Percentiles rank a stretch among this genome's conserved stretches.
phyloP scores from a whole-genome alignment of 192 early-diverging fungal species.

The Coemansia asiatica region DNA sequence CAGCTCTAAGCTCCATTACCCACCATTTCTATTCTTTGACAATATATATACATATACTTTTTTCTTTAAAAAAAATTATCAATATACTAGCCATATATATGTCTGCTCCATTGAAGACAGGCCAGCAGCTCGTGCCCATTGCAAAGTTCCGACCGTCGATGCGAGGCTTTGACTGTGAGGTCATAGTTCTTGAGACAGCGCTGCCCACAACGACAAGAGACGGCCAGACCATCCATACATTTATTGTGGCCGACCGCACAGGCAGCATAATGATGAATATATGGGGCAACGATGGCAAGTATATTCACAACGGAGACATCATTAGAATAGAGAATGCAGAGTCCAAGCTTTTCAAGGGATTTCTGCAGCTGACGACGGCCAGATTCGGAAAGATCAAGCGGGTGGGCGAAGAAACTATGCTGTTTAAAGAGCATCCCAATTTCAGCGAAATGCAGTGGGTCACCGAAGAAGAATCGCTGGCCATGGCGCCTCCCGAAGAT shows the following conservation, averaged over 20 bases:
- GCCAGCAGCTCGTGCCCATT: conserved; percentile 46
- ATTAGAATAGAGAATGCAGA: conserved; percentile 57
- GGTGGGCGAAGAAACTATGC: conserved; percentile 60
- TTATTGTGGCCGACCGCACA: conserved; percentile 61
- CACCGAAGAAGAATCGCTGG: conserved; percentile 31
- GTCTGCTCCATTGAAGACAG: conserved; percentile 37
- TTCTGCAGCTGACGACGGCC: conserved; percentile 55
- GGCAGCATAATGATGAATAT: conserved; percentile 61
- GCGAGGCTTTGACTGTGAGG: conserved; percentile 64
- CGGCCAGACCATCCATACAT: conserved; percentile 59
- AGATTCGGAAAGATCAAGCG: conserved; percentile 58
- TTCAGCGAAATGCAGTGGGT: conserved; percentile 53
- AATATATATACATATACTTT: too few relatives aligned
- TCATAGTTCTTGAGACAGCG: conserved; percentile 65
- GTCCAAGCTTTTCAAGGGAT: conserved; percentile 58
- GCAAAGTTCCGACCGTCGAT: conserved; percentile 59
- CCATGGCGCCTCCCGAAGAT: too few relatives aligned
- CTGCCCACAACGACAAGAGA: conserved; percentile 54
- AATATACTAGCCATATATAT: too few relatives aligned
- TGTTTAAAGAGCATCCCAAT: conserved; percentile 51
- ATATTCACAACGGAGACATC: conserved; percentile 62
- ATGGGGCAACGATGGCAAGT: conserved; percentile 58
- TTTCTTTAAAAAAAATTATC: not conserved
- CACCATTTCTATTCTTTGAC: too few relatives aligned
- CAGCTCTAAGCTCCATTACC: too few relatives aligned